These are phyloP conservation scores for Diplodia scrobiculata DNA, from an alignment of 2,329 filamentous ascomycete genomes.

Conservation along the genomic window DNA sequence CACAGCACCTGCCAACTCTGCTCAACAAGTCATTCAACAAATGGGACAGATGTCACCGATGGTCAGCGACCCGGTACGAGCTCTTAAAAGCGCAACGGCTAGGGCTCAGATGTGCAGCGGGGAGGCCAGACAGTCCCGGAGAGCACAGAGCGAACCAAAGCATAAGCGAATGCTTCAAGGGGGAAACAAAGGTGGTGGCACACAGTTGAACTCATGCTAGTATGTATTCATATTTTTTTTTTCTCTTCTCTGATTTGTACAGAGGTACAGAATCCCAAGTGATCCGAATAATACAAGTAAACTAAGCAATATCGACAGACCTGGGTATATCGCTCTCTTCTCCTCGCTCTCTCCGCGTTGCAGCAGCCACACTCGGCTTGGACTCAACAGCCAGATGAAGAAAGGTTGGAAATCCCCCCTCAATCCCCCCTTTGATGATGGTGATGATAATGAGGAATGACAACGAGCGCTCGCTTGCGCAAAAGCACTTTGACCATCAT, in stretches of 20 bases:
- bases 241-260: not conserved
- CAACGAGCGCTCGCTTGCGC: not conserved
- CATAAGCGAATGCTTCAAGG: not conserved
- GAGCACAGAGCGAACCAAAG: too few species aligned
- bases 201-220: not conserved
- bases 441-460: not conserved
- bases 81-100: too few species aligned
- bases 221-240: not conserved
- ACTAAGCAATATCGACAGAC: not conserved
- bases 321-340: not conserved
- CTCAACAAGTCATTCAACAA: too few species aligned
- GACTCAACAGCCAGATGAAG: not conserved
- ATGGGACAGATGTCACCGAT: too few species aligned
- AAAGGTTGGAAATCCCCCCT: not conserved
- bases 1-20: too few species aligned
- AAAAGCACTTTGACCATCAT: not conserved
- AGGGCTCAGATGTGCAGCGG: too few species aligned
- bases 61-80: too few species aligned
- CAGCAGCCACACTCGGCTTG: not conserved
- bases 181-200: not conserved
- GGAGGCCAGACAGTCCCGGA: too few species aligned
- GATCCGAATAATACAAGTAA: not conserved
- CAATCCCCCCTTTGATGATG: not conserved
- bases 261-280: not conserved
- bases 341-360: not conserved